Percentiles rank a stretch among this genome's conserved stretches.
Conservation (phyloP, 2,329 filamentous ascomycete genomes). For the Aspergillus japonicus region DNA sequence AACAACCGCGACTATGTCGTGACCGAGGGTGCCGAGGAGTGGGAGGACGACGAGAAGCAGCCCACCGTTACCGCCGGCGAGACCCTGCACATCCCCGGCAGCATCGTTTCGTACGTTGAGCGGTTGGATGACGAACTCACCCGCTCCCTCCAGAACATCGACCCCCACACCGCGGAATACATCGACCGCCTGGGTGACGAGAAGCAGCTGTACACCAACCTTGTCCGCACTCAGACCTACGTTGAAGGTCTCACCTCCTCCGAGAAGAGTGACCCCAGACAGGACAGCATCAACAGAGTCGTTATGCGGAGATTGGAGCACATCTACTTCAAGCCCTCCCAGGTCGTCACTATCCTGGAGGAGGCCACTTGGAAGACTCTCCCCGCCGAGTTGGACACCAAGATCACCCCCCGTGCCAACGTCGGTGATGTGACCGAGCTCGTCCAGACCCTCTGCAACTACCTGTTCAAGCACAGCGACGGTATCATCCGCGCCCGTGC, state of each 20-base stretch:
- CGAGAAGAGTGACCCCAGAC: constrained; percentile 66
- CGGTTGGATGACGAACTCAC: constrained; percentile 95
- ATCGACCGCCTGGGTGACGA: constrained; percentile 94
- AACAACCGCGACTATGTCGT: constrained; percentile 78
- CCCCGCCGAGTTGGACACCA: constrained; percentile 67
- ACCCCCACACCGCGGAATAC: constrained; percentile 97
- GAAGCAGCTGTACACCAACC: constrained; percentile 83
- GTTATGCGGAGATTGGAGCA: constrained; percentile 94
- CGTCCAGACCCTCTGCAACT: constrained; percentile 86
- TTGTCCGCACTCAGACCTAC: constrained; percentile 85
- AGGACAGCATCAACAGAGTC: constrained; percentile 88
- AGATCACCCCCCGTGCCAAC: constrained; percentile 72
- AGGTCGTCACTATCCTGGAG: constrained; percentile 90
- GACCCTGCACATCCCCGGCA: constrained; percentile 87
- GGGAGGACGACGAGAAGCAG: constrained; percentile 97
- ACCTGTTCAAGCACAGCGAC: constrained; percentile 91
- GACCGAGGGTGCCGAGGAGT: constrained; percentile 89
- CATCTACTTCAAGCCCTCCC: constrained; percentile 97
- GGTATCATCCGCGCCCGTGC: constrained; percentile 93
- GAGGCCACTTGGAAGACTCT: constrained; percentile 89
- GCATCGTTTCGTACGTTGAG: constrained; percentile 90
- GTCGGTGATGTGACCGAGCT: constrained; percentile 68
- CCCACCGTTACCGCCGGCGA: constrained; percentile 71
- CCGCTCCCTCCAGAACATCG: constrained; percentile 93
- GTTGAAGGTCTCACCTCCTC: constrained; percentile 77